A percentile compares a stretch with the other conserved stretches of the same genome.
These are phyloP conservation scores for Cutaneotrichosporon sp. DNA, from an alignment of 1,284 basidiomycete species.

Conservation along the genomic window DNA sequence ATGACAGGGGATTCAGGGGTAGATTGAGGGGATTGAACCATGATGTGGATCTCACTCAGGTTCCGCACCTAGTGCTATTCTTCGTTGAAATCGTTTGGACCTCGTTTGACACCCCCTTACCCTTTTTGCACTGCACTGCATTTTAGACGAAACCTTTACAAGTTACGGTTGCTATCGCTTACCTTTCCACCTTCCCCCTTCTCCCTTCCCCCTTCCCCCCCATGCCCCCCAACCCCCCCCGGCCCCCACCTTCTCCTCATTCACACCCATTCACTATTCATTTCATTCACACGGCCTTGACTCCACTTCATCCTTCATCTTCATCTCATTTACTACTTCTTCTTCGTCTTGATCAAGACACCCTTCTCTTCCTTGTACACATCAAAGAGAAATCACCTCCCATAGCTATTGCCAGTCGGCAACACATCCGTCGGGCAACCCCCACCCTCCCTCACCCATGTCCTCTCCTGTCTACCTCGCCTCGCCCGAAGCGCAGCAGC, in stretches of 20 bases:
- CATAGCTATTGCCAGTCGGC: constrained; percentile 16
- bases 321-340: neutral
- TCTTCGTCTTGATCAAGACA: neutral
- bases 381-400: neutral
- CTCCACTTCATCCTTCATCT: neutral
- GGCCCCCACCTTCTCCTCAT: neutral
- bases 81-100: too few species aligned
- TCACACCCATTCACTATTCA: neutral
- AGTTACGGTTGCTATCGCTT: too few species aligned
- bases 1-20: too few species aligned
- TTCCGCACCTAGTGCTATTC: too few species aligned
- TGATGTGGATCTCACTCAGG: too few species aligned
- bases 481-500: constrained; percentile 8
- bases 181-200: too few species aligned
- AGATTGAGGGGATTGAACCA: too few species aligned
- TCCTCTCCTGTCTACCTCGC: constrained; percentile 14
- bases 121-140: too few species aligned
- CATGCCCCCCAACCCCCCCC: too few species aligned
- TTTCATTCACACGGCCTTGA: neutral
- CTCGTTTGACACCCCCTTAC: too few species aligned
- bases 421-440: neutral
- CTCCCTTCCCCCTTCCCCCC: too few species aligned
- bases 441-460: constrained; percentile 11
- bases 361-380: neutral
- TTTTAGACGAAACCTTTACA: too few species aligned